A percentile compares a stretch with the other conserved stretches of the same genome.
Evolutionary conservation across 176 grass and related monocot species (phyloP).

Genomic region (Lolium multiflorum): DNA sequence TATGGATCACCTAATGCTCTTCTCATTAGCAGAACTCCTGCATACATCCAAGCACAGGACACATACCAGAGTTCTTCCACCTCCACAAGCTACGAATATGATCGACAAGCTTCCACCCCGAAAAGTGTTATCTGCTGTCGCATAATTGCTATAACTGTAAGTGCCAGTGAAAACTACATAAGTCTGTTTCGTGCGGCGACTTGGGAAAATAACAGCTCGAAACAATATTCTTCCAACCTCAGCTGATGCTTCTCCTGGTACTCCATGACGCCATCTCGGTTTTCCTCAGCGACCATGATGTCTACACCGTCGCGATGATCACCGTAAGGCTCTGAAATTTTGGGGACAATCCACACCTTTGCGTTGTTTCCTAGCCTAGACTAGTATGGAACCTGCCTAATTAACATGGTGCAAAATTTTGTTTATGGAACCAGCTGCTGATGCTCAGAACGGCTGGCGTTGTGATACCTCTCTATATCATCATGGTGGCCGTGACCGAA

Average conservation of each 20-base stretch:
- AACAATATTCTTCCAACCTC: slow-evolving; percentile 1
- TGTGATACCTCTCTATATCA: slow-evolving; percentile 66
- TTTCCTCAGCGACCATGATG: slow-evolving; percentile 37
- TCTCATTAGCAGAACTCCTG: slow-evolving; percentile 41
- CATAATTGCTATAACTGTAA: slow-evolving; percentile 63
- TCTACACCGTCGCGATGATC: slow-evolving; percentile 50
- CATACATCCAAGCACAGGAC: slow-evolving; percentile 47
- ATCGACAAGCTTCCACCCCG: slow-evolving; percentile 9
- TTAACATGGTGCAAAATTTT: not conserved
- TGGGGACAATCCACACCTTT: too few relatives aligned
- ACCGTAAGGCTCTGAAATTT: slow-evolving; percentile 48
- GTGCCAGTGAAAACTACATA: not conserved
- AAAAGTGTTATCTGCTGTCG: slow-evolving; percentile 58
- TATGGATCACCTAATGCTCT: not conserved
- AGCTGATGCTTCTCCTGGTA: slow-evolving; percentile 67
- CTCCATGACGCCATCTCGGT: slow-evolving; percentile 61
- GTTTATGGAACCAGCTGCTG: slow-evolving; percentile 43
- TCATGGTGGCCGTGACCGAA: slow-evolving; percentile 44
- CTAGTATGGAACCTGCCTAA: not conserved
- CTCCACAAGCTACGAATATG: slow-evolving; percentile 44
- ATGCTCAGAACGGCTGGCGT: slow-evolving; percentile 65
- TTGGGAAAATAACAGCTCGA: not conserved
- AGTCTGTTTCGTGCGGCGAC: not conserved
- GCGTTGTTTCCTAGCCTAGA: not conserved
- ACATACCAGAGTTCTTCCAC: slow-evolving; percentile 24